Conservation (phyloP, 2,329 filamentous ascomycete genomes). For the Mycosphaerelloides madeirae region DNA sequence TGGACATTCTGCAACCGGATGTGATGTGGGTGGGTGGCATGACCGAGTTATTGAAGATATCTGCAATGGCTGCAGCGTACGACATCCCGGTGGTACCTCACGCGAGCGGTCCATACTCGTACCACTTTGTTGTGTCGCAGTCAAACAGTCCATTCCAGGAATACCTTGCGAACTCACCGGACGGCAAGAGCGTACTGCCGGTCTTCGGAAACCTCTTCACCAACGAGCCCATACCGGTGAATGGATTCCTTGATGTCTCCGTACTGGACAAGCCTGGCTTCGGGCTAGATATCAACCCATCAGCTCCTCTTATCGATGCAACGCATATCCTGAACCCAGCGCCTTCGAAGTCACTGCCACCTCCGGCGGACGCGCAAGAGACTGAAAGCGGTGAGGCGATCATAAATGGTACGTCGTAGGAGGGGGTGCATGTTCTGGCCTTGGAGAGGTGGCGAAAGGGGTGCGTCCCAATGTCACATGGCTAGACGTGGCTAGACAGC, state of each 20-base stretch:
- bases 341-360: constrained; percentile 41
- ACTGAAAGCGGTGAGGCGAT: constrained; percentile 7
- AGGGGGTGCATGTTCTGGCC: no score
- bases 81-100: constrained; percentile 95
- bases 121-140: constrained; percentile 93
- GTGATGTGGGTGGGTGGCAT: constrained; percentile 96
- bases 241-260: constrained; percentile 74
- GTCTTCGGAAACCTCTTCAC: constrained; percentile 89
- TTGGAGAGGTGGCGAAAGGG: no score
- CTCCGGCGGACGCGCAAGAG: constrained; percentile 22
- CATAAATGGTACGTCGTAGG: constrained; percentile 8
- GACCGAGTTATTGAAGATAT: constrained; percentile 85
- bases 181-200: constrained; percentile 82
- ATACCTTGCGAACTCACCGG: constrained; percentile 87
- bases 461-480: no score
- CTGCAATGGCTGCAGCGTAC: constrained; percentile 84
- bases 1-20: constrained; percentile 92
- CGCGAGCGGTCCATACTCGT: constrained; percentile 88
- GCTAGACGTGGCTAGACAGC: no score
- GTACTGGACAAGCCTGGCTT: constrained; percentile 87
- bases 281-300: constrained; percentile 79
- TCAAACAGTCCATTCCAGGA: constrained; percentile 93
- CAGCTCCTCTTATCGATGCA: constrained; percentile 73
- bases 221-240: constrained; percentile 82
- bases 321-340: constrained; percentile 66